Base-by-base conservation (phyloP, 1,284 basidiomycete genomes). In the Leccinum angustisporum region DNA sequence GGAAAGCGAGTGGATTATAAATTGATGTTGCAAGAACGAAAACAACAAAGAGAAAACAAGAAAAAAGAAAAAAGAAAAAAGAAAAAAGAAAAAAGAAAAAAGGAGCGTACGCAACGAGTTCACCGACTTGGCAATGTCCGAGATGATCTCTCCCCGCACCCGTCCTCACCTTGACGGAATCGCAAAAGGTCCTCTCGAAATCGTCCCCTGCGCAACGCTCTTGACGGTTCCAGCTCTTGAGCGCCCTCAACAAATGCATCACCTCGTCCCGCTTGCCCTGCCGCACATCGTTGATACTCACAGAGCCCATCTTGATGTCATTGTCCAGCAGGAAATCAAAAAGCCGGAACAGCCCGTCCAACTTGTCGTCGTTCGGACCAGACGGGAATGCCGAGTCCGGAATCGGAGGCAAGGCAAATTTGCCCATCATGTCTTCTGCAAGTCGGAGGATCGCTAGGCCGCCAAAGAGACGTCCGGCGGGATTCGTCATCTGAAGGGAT, bases 261-360 rank as follows among this genome's bases (percentile, higher is more conserved):
- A 95, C 85, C 78, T 92, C 94, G 51, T 89, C 87, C 50, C 84
- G 79, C 72, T 90, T 91, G 46, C 91, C 92, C 63, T 85, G 84
- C 58, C 91, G 81, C 52, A 97, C 82, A 75, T 97, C 95, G 72
- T 95, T 95, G 77, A 97, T 94, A 69, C 91, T 95, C 36, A 96
- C 89, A 64, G 83, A 86, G 10, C 90, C 94, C 80, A 95, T 91
- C 77, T 91, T 91, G 61, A 96, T 86, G 59, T 93, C 92, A 65
- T 92, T 91, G 69, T 95, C 93, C 50, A 95, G 83, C 58, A 96
- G 77, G 74, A 92, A 94, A 76, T 96, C 94, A 77, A 95, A 94
- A 63, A 95, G 80, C 62, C 86, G 83, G 79, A 97, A 95, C 48
- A 97, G 80, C 14, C 94, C 94, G 57, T 95, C 93, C n/a, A 96